Base-by-base conservation (phyloP, 441 rosid species). In the Raphanus hybrid region DNA sequence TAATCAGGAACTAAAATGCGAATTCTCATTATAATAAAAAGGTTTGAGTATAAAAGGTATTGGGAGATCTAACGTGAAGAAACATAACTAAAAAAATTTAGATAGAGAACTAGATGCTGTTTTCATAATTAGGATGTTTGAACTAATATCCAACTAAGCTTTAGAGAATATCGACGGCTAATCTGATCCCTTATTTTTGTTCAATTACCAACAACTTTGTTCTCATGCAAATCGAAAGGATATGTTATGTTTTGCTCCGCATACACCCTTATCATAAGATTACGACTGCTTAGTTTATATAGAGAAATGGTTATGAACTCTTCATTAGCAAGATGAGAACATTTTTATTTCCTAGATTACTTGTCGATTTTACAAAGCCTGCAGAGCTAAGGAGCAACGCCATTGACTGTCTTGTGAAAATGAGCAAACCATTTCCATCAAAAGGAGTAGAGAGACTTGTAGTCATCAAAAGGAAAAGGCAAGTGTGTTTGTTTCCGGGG, bases 391-490 rank as follows among this genome's bases (percentile, higher is more conserved):
- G 9, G 59, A 54, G 8, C 26, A 54, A 48, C 5, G 54, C 16
- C 54, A n/a, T 4, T n/a, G 54, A 4, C 16, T 48, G 7, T 48
- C 54, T n/a, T 48, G 54, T 48, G 16, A 43, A 45, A 45, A 48
- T 48, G 16, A 48, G 54, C 54, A 48, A 48, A 1, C 6, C 16
- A 48, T 48, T 45, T 12, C 6, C 52, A 45, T 45, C 15, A 15
- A 52, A 52, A 52, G 9, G 14, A 32, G 60, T n/a, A 67, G 62
- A 32, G 39, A 8, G 67, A 70, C 39, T 70, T 77, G 32, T 64
- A 45, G 50, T 15, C 12, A 52, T 77, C 27, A 77, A 70, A 43
- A 65, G 61, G 27, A 65, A 77, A 78, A 78, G 64, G 59, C 37
- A 61, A 52, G 1, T 67, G 74, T 68, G 74, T 68, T 73, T 60